Base-by-base conservation (phyloP, 129 eudicot genomes). In the Arctium minus region DNA sequence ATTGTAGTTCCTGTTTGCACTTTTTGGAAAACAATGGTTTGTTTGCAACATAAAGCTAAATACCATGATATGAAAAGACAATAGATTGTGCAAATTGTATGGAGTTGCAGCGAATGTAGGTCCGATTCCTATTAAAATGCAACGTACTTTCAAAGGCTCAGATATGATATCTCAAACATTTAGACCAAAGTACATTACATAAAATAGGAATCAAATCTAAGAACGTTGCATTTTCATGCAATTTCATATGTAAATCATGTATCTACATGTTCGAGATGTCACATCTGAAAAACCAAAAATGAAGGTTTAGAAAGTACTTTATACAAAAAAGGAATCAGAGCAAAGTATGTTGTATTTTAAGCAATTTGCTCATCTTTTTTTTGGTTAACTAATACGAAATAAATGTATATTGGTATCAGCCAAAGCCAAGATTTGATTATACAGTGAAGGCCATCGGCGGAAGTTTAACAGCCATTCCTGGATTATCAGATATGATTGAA, bases 391-490 rank as follows among this genome's bases (percentile, higher is more conserved):
- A 75, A 82, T 30, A 82, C 11, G 22, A 48, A 30, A 30, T 37
- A 31, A 70, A 31, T 71, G 68, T 79, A 30, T 80, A 72, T 50
- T 40, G 46, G 83, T 18, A 72, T 75, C 97, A 96, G 99, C 99
- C 99, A 68, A 96, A 96, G 89, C 99, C 99, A 75, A 88, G 97
- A 87, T 88, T 96, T 46, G 99, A 96, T 86, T 96, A 96, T 79
- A 93, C 94, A 60, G 77, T 96, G 39, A 96, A 91, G 91, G 99
- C 99, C 4, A 88, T 96, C 75, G 99, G 99, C 73, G 99, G 99
- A 71, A 96, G 99, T 86, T 77, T 96, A 83, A 96, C 99, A 70
- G 99, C 99, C 80, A 82, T 96, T 81, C 99, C 99, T 71, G 99
- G 99, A 77, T 82, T 96, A 73, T 89, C 94, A 7, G 99, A 96